Conservation (phyloP, 2,329 filamentous ascomycete genomes). For the Aspergillus tanneri region DNA sequence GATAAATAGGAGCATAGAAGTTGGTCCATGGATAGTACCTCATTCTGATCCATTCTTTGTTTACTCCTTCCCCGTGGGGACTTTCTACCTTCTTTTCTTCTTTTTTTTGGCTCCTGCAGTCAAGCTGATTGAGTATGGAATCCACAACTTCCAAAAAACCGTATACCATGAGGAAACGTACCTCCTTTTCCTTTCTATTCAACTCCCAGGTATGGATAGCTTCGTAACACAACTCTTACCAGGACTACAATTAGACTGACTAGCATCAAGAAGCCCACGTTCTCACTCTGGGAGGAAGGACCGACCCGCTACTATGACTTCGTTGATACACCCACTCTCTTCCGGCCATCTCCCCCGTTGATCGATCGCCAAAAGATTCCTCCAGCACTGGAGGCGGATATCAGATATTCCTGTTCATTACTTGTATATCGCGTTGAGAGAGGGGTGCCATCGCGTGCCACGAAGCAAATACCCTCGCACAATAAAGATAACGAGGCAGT, state of each 20-base stretch:
- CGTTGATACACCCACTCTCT: constrained; percentile 34
- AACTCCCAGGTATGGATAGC: constrained; percentile 16
- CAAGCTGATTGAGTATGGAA: too few species aligned
- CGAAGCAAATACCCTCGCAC: background rate
- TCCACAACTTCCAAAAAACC: too few species aligned
- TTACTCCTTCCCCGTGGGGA: too few species aligned
- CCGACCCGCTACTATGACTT: constrained; percentile 33
- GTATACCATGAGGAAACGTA: too few species aligned
- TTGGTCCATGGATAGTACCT: too few species aligned
- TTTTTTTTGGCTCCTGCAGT: too few species aligned
- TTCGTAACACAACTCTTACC: background rate
- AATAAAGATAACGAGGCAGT: background rate
- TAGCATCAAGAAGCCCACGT: constrained; percentile 18
- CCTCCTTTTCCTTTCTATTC: constrained; percentile 17
- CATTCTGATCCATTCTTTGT: too few species aligned
- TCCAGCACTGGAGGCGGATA: constrained; percentile 34
- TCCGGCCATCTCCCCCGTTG: constrained; percentile 32
- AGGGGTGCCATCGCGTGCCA: constrained; percentile 13
- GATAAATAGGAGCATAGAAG: too few species aligned
- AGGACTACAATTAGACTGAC: background rate
- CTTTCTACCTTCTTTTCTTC: too few species aligned
- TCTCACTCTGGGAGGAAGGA: constrained; percentile 15
- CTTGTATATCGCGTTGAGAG: constrained; percentile 32
- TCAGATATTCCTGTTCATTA: constrained; percentile 37
- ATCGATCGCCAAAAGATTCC: constrained; percentile 36